phyloP scores from a whole-genome alignment of 176 grass and related monocot genomes.

The Areca catechu region DNA sequence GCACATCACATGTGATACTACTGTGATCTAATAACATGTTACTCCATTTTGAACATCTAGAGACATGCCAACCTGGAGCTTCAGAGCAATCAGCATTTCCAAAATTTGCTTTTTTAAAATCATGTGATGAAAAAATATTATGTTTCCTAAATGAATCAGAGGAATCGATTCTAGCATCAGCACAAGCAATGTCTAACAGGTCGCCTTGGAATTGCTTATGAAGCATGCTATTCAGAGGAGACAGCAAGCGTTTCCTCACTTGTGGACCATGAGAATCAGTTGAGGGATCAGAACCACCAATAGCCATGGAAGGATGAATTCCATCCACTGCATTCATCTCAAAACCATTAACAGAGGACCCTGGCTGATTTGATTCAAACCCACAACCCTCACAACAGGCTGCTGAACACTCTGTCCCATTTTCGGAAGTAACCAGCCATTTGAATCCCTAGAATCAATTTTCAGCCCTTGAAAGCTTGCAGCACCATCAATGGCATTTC shows the following conservation, averaged over 20 bases:
- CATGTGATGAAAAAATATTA: constrained; percentile 32
- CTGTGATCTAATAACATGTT: constrained; percentile 6
- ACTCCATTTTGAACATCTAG: constrained; percentile 15
- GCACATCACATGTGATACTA: constrained; percentile 29
- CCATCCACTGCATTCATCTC: constrained; percentile 28
- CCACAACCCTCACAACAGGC: constrained; percentile 57
- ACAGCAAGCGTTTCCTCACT: constrained; percentile 68
- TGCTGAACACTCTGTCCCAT: constrained; percentile 24
- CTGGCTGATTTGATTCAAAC: constrained; percentile 47
- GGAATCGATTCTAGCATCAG: constrained; percentile 18
- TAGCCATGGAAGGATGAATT: constrained; percentile 36
- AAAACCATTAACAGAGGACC: constrained; percentile 7
- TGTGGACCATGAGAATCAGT: constrained; percentile 28
- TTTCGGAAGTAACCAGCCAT: constrained; percentile 30
- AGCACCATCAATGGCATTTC: constrained; percentile 14
- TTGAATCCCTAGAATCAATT: constrained; percentile 31
- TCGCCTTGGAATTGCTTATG: constrained; percentile 50
- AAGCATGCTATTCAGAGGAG: constrained; percentile 54
- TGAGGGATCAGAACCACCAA: constrained; percentile 21
- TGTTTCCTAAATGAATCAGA: constrained; percentile 22
- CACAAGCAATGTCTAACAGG: constrained; percentile 48
- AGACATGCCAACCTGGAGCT: constrained; percentile 19
- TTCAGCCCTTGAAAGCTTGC: constrained; percentile 31
- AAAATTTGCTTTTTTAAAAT: constrained; percentile 66
- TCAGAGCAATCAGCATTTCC: constrained; percentile 29